Conservation (phyloP, 768 basidiomycete genomes). For the Podaxis pistillaris region DNA sequence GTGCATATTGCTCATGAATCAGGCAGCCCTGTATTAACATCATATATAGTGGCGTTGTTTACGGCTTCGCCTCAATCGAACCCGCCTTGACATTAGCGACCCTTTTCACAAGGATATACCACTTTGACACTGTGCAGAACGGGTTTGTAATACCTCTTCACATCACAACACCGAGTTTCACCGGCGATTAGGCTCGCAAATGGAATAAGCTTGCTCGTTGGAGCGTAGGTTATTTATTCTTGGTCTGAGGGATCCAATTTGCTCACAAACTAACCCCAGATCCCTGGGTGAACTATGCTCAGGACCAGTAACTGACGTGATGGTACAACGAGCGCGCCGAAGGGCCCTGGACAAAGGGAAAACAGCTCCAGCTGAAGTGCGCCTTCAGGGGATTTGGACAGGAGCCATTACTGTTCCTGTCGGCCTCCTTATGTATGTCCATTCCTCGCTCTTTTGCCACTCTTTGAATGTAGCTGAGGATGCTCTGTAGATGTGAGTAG, state of each 20-base stretch:
- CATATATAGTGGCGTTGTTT: slow-evolving; percentile 30
- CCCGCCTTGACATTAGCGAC: slow-evolving; percentile 37
- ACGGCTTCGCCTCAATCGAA: slow-evolving; percentile 39
- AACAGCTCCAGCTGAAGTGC: slow-evolving; percentile 29
- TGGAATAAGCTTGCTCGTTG: slow-evolving; percentile 34
- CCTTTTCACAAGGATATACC: slow-evolving; percentile 35
- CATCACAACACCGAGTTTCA: background rate
- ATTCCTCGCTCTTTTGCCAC: background rate
- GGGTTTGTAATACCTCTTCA: slow-evolving; percentile 23
- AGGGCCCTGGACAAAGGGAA: slow-evolving; percentile 24
- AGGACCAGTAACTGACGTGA: slow-evolving; percentile 33
- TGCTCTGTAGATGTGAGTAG: background rate
- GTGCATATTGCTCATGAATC: slow-evolving; percentile 7
- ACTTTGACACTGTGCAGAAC: slow-evolving; percentile 36
- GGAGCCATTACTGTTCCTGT: slow-evolving; percentile 34
- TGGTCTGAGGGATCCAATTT: background rate
- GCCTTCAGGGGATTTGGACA: slow-evolving; percentile 39
- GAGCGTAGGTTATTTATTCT: slow-evolving; percentile 27
- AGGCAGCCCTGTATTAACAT: background rate
- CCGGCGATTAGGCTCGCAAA: slow-evolving; percentile 29
- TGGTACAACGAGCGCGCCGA: slow-evolving; percentile 34
- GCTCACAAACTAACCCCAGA: slow-evolving; percentile 14
- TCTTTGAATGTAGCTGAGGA: slow-evolving; percentile 1
- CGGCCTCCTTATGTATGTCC: slow-evolving; percentile 32
- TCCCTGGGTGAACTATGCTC: slow-evolving; percentile 35